Conservation (phyloP, 179 eudicot genomes). For the Spergularia azorica region DNA sequence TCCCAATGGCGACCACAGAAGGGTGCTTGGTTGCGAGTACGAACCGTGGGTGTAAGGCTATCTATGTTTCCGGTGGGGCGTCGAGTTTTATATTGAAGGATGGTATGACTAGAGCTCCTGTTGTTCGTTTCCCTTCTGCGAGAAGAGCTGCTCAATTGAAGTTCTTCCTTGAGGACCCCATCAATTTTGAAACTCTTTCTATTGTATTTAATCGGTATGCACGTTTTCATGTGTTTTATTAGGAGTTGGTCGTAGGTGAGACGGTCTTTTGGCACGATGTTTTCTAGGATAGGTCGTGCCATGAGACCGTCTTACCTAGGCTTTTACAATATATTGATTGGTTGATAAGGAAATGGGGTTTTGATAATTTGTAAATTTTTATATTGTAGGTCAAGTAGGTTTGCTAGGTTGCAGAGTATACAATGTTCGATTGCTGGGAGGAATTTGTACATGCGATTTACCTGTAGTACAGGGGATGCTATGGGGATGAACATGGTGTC, state of each 20-base stretch:
- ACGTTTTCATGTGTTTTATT: background rate
- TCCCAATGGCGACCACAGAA: constrained; percentile 40
- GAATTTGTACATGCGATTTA: constrained; percentile 32
- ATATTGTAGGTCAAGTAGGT: constrained; percentile 33
- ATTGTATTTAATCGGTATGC: constrained; percentile 29
- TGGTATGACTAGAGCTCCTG: constrained; percentile 39
- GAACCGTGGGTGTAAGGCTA: constrained; percentile 36
- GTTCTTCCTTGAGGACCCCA: constrained; percentile 34
- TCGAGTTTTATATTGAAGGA: constrained; percentile 30
- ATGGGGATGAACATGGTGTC: constrained; percentile 44
- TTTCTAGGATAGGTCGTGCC: too few relatives aligned
- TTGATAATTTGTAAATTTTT: background rate
- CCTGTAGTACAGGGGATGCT: constrained; percentile 36
- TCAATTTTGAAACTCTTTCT: constrained; percentile 27
- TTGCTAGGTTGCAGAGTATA: constrained; percentile 31
- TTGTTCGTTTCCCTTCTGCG: constrained; percentile 32
- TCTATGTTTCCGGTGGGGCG: constrained; percentile 30
- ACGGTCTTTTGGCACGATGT: background rate
- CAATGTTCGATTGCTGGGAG: constrained; percentile 34
- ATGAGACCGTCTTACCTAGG: background rate
- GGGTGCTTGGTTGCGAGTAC: constrained; percentile 37
- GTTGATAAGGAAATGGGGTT: background rate
- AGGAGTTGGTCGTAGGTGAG: background rate
- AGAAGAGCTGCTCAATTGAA: constrained; percentile 30
- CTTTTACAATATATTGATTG: background rate